Evolutionary conservation across 148 eudicot species (phyloP).

Genomic region (Chenopodium album): DNA sequence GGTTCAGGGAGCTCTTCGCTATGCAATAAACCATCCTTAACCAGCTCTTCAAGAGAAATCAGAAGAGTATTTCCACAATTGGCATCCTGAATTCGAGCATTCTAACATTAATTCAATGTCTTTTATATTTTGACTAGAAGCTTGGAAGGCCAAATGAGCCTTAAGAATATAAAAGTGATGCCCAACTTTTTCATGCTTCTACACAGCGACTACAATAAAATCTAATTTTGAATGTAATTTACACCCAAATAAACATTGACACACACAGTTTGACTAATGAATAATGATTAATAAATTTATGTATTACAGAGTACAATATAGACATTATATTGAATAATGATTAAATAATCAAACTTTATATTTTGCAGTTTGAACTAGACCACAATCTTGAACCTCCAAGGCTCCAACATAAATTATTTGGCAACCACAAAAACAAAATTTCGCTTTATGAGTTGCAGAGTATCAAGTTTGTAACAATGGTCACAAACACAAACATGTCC

Average conservation of each 20-base stretch:
- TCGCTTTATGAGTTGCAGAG: background rate
- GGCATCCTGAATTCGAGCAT: conserved; percentile 62
- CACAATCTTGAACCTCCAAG: background rate
- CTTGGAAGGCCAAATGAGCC: background rate
- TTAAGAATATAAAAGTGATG: background rate
- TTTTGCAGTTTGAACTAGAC: background rate
- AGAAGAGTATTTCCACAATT: conserved; percentile 96
- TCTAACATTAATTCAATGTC: background rate
- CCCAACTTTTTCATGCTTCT: background rate
- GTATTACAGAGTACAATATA: no score
- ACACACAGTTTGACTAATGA: background rate
- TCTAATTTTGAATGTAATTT: background rate
- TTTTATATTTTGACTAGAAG: no score
- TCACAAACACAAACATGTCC: background rate
- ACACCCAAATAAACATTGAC: background rate
- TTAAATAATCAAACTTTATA: no score
- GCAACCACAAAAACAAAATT: no score
- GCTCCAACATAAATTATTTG: no score
- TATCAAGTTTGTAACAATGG: background rate
- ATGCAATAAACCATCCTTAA: conserved; percentile 80
- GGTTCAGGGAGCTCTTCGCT: conserved; percentile 84
- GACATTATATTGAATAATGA: no score
- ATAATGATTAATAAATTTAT: no score
- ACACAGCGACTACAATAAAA: background rate
- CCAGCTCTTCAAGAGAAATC: conserved; percentile 95